A percentile compares a stretch with the other conserved stretches of the same genome.
Evolutionary conservation across 495 filamentous ascomycete species (phyloP).

Genomic region (Penicillium macrosclerotiorum): DNA sequence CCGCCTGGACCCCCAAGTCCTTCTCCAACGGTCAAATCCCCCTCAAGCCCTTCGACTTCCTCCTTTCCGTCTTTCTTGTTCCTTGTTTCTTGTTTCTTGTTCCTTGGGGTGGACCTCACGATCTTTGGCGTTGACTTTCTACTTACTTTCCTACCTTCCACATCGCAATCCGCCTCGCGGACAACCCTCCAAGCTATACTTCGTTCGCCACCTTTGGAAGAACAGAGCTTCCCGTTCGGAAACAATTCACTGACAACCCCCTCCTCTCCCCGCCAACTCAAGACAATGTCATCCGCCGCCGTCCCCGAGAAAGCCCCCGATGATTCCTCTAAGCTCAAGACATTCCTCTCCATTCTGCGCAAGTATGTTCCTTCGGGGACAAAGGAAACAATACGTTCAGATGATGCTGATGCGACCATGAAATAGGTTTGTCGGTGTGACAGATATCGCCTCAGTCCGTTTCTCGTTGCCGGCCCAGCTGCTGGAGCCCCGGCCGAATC

Average conservation of each 20-base stretch:
- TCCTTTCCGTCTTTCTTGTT: conserved; percentile 1
- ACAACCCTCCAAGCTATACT: background rate
- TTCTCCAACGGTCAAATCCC: conserved; percentile 6
- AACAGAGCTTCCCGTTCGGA: conserved; percentile 1
- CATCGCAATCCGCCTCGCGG: background rate
- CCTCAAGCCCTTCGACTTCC: background rate
- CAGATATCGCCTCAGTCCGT: conserved; percentile 91
- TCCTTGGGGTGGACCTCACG: background rate
- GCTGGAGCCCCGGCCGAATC: conserved; percentile 89
- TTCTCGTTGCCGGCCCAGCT: conserved; percentile 96
- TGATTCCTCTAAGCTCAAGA: conserved; percentile 80
- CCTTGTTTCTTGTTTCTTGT: background rate
- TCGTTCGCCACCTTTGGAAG: conserved; percentile 4
- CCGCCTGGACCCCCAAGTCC: conserved; percentile 23
- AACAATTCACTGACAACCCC: too few relatives aligned
- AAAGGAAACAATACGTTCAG: background rate
- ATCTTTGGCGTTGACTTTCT: too few relatives aligned
- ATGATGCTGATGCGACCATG: conserved; percentile 19
- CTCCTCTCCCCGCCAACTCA: conserved; percentile 4
- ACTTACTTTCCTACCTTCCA: background rate
- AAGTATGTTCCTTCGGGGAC: too few relatives aligned
- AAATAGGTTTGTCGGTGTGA: conserved; percentile 82
- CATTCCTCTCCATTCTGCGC: conserved; percentile 76
- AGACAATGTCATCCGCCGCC: conserved; percentile 31
- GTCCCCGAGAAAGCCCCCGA: conserved; percentile 65